phyloP scores from a whole-genome alignment of 306 rosid genomes.

The Spatholobus suberectus region DNA sequence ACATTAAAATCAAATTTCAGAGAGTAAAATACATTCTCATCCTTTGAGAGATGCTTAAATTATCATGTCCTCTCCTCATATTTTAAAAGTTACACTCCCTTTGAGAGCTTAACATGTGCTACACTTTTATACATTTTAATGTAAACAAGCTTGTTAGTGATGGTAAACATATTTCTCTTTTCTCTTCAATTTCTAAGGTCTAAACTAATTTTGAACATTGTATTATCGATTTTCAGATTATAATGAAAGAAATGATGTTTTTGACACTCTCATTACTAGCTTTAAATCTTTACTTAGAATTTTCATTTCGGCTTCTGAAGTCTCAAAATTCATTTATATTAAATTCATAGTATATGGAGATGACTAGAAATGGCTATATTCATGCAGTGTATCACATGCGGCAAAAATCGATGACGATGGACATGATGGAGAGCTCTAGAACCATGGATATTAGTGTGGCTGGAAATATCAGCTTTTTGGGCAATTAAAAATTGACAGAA shows the following conservation, averaged over 20 bases:
- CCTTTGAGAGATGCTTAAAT: background rate
- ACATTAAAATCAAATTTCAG: background rate
- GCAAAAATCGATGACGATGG: constrained; percentile 42
- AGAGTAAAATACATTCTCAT: background rate
- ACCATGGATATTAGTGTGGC: constrained; percentile 19
- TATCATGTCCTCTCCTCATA: background rate
- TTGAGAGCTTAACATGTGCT: background rate
- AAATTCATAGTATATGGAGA: background rate
- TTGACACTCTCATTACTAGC: background rate
- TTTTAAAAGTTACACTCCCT: background rate
- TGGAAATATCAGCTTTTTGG: constrained; percentile 23
- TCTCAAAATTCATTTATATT: background rate
- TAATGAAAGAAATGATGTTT: background rate
- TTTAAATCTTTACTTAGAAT: background rate
- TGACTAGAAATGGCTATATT: constrained; percentile 26
- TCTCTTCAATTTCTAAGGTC: background rate
- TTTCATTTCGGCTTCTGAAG: background rate
- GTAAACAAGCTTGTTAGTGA: background rate
- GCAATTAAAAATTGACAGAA: background rate
- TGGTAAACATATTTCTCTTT: background rate
- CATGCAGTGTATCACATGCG: constrained; percentile 53
- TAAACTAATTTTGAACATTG: background rate
- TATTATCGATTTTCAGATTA: background rate
- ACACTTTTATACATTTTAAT: background rate
- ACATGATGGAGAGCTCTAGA: constrained; percentile 67